phyloP scores from a whole-genome alignment of 78 protist genomes.

The Dictyostelium purpureum region DNA sequence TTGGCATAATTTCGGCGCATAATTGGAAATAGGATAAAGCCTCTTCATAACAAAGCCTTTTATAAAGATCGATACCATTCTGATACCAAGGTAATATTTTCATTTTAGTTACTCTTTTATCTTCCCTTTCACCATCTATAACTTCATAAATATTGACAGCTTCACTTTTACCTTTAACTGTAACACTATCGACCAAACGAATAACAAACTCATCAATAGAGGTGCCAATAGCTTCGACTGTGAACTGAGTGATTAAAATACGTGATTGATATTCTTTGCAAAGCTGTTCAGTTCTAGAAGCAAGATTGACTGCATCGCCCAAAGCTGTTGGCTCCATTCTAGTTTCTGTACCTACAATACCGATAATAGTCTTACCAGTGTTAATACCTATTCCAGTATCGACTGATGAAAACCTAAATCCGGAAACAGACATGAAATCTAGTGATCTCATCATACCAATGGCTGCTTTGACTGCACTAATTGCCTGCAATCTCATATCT shows the following conservation, averaged over 20 bases:
- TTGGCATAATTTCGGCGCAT: slow-evolving; percentile 47
- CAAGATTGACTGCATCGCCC: slow-evolving; percentile 81
- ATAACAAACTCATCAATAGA: slow-evolving; percentile 58
- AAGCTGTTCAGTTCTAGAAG: slow-evolving; percentile 79
- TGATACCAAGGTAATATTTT: slow-evolving; percentile 14
- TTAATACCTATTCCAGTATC: slow-evolving; percentile 83
- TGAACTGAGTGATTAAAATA: slow-evolving; percentile 69
- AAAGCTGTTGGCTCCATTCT: slow-evolving; percentile 81
- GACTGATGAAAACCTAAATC: slow-evolving; percentile 24
- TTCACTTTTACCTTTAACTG: slow-evolving; percentile 70
- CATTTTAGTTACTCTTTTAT: slow-evolving; percentile 8
- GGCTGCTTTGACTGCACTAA: slow-evolving; percentile 60
- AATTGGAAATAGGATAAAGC: slow-evolving; percentile 51
- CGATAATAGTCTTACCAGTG: slow-evolving; percentile 77
- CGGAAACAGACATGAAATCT: slow-evolving; percentile 59
- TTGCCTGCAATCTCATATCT: slow-evolving; percentile 53
- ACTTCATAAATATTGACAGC: slow-evolving; percentile 69
- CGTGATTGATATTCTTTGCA: slow-evolving; percentile 71
- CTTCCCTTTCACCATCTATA: slow-evolving; percentile 71
- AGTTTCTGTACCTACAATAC: slow-evolving; percentile 80
- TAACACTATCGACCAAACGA: slow-evolving; percentile 67
- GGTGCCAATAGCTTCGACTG: slow-evolving; percentile 68
- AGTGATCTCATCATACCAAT: slow-evolving; percentile 74
- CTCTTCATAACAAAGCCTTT: slow-evolving; percentile 13
- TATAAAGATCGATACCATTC: slow-evolving; percentile 48